A percentile compares a stretch with the other conserved stretches of the same genome.
Evolutionary conservation across 2,329 filamentous ascomycete genomes (phyloP).

Genomic region (Coccinonectria pachysandricola): DNA sequence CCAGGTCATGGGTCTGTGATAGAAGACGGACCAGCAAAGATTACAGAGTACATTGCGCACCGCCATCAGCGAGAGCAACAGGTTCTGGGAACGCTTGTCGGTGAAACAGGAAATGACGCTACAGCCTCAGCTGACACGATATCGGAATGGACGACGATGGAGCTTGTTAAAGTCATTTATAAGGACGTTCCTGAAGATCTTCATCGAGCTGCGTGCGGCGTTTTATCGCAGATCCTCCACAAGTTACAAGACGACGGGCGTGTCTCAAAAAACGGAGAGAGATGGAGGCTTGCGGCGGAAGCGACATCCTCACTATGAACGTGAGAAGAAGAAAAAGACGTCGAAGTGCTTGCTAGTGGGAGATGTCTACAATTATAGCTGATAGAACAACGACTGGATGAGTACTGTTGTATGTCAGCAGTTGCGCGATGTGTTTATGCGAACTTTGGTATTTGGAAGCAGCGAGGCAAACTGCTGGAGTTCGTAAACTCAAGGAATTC

Average conservation of each 20-base stretch:
- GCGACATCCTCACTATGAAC: slow-evolving; percentile 15
- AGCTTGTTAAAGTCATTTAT: slow-evolving; percentile 85
- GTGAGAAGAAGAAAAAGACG: neutral
- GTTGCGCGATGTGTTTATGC: no score
- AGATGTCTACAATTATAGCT: no score
- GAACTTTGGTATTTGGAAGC: no score
- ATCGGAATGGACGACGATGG: slow-evolving; percentile 57
- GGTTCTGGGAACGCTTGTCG: slow-evolving; percentile 51
- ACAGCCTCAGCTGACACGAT: slow-evolving; percentile 16
- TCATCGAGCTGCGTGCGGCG: slow-evolving; percentile 64
- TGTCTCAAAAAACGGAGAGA: slow-evolving; percentile 33
- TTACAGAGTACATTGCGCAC: slow-evolving; percentile 76
- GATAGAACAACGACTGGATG: no score
- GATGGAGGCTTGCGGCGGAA: slow-evolving; percentile 18
- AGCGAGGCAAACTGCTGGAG: no score
- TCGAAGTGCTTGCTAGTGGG: no score
- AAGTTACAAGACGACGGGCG: slow-evolving; percentile 71
- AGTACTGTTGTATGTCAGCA: no score
- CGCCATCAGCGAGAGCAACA: slow-evolving; percentile 70
- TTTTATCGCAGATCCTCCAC: slow-evolving; percentile 65
- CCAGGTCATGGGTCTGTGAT: slow-evolving; percentile 81
- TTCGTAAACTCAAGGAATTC: no score
- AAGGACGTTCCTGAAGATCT: slow-evolving; percentile 64
- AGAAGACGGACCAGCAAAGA: slow-evolving; percentile 58
- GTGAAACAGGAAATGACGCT: slow-evolving; percentile 21